These are phyloP conservation scores for Lyophyllum decastes DNA, from an alignment of 768 basidiomycete genomes.

Conservation along the genomic window DNA sequence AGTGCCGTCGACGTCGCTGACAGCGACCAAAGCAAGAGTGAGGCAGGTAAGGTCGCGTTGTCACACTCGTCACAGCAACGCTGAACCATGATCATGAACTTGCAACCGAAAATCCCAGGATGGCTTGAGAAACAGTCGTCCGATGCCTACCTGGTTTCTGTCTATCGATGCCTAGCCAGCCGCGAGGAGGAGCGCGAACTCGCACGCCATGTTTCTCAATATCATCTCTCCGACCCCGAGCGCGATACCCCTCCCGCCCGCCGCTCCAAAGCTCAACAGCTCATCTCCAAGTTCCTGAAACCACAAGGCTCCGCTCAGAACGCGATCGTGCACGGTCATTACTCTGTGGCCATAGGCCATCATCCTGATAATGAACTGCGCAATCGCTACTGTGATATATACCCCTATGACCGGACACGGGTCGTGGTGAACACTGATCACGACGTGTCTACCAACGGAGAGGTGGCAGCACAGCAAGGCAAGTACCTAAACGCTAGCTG, in stretches of 20 bases:
- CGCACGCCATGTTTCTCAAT: conserved; percentile 12
- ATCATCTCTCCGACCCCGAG: background rate
- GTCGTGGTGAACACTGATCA: conserved; percentile 45
- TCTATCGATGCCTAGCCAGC: conserved; percentile 5
- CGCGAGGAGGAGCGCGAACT: conserved; percentile 16
- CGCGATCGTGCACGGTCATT: conserved; percentile 37
- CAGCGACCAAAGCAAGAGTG: background rate
- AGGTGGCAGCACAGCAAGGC: conserved; percentile 24
- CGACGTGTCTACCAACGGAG: conserved; percentile 15
- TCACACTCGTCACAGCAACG: conserved; percentile 1
- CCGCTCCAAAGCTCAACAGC: background rate
- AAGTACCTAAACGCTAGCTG: conserved; percentile 85
- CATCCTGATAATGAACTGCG: conserved; percentile 40
- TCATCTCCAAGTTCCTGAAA: background rate
- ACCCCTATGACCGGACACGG: conserved; percentile 82
- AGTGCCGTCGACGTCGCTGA: conserved; percentile 3
- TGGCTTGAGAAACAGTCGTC: conserved; percentile 17
- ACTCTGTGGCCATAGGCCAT: conserved; percentile 55
- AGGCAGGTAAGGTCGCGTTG: background rate
- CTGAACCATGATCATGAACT: conserved; percentile 1
- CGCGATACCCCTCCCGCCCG: background rate
- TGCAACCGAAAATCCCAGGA: background rate
- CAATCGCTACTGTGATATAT: conserved; percentile 76
- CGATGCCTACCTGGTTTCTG: conserved; percentile 8
- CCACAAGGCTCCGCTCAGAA: background rate